Percentiles rank a stretch among this genome's conserved stretches.
Evolutionary conservation across 2,329 filamentous ascomycete species (phyloP).

Genomic region (Chaetomiaceae sp.): DNA sequence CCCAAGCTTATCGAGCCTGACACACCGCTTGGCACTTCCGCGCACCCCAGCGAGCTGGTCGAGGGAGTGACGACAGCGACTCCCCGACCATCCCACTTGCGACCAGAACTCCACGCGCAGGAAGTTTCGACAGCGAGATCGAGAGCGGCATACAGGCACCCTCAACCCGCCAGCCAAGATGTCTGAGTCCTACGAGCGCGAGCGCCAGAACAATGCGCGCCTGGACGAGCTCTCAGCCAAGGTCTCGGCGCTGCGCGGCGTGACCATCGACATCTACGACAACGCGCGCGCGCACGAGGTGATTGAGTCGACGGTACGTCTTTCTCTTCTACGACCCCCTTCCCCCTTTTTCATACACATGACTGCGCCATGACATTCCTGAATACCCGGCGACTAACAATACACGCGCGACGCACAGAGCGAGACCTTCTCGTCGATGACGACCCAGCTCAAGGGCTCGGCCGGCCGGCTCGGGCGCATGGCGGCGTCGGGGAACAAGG

Average conservation of each 20-base stretch:
- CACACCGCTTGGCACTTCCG: too few species aligned
- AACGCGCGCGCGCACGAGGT: constrained; percentile 82
- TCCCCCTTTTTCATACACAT: too few species aligned
- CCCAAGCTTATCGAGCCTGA: too few species aligned
- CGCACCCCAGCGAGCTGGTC: too few species aligned
- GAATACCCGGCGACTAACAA: too few species aligned
- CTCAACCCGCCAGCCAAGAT: constrained; percentile 37
- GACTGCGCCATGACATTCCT: too few species aligned
- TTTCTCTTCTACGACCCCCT: neutral
- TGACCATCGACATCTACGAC: constrained; percentile 97
- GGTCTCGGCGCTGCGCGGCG: constrained; percentile 83
- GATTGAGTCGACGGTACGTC: constrained; percentile 75
- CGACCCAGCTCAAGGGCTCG: constrained; percentile 74
- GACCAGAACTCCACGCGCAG: too few species aligned
- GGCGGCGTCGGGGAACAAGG: constrained; percentile 83
- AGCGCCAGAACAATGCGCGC: constrained; percentile 89
- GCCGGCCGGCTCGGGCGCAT: constrained; percentile 78
- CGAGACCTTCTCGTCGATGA: constrained; percentile 88
- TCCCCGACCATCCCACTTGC: too few species aligned
- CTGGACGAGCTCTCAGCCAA: constrained; percentile 87
- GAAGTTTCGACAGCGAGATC: too few species aligned
- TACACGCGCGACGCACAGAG: too few species aligned
- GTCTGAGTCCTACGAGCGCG: constrained; percentile 73
- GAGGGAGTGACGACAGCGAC: neutral
- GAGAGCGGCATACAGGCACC: neutral